Conservation (phyloP, 192 early-diverging fungal genomes). For the Backusella macrospora region DNA sequence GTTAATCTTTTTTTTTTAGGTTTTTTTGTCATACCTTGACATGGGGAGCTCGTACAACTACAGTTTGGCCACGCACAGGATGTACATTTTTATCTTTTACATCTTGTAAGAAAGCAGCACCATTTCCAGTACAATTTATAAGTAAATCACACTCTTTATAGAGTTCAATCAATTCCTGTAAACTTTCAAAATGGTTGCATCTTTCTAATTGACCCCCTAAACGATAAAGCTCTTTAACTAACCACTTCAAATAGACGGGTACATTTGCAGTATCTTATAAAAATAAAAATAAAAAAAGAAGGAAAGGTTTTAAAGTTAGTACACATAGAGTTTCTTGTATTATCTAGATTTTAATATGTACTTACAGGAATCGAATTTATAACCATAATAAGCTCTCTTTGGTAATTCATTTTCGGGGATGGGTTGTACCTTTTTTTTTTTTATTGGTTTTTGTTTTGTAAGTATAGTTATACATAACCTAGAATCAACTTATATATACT, state of each 20-base stretch:
- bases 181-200: slow-evolving; percentile 41
- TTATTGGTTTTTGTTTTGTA: background rate
- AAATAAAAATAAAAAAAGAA: background rate
- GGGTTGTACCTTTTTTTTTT: background rate
- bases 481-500: slow-evolving; percentile 30
- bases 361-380: slow-evolving; percentile 36
- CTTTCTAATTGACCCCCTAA: slow-evolving; percentile 59
- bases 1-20: background rate
- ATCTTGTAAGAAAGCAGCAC: slow-evolving; percentile 69
- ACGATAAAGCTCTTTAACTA: slow-evolving; percentile 51
- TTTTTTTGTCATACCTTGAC: slow-evolving; percentile 47
- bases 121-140: slow-evolving; percentile 82
- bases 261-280: slow-evolving; percentile 66
- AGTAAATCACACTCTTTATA: slow-evolving; percentile 49
- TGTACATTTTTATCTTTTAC: slow-evolving; percentile 71
- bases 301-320: background rate
- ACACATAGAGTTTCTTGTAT: background rate
- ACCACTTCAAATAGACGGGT: slow-evolving; percentile 68
- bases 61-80: slow-evolving; percentile 80
- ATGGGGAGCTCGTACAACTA: slow-evolving; percentile 72
- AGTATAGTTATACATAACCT: background rate
- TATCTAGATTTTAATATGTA: background rate
- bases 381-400: slow-evolving; percentile 11
- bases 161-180: slow-evolving; percentile 46
- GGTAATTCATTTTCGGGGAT: slow-evolving; percentile 34